A percentile compares a stretch with the other conserved stretches of the same genome.
These are phyloP conservation scores for Musa itinerans DNA, from an alignment of 176 grass and related monocot species.

Conservation along the genomic window DNA sequence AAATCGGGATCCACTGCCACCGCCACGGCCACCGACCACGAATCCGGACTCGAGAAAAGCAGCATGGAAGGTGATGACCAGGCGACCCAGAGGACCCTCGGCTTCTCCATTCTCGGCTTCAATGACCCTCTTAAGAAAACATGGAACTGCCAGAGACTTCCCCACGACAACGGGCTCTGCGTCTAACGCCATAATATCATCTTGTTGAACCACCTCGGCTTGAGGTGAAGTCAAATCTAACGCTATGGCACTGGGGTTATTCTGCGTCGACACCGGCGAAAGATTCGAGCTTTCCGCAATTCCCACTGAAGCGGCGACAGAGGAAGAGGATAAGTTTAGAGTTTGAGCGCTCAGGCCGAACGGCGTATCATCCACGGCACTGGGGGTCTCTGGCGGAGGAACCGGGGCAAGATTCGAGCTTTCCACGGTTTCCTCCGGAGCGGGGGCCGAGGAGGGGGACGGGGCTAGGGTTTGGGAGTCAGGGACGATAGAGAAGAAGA, in stretches of 20 bases:
- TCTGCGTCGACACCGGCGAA: constrained; percentile 27
- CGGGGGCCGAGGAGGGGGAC: not conserved
- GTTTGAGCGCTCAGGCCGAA: not conserved
- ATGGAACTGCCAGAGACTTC: constrained; percentile 6
- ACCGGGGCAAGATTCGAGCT: not conserved
- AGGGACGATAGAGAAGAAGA: constrained; percentile 45
- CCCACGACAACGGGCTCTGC: not conserved
- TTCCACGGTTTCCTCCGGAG: not conserved
- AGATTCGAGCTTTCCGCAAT: not conserved
- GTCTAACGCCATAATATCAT: constrained; percentile 22
- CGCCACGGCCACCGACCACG: not conserved
- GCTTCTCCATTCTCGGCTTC: constrained; percentile 17
- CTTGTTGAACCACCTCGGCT: not conserved
- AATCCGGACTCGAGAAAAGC: constrained; percentile 58
- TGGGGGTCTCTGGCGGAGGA: not conserved
- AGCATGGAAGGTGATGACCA: constrained; percentile 46
- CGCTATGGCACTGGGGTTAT: not conserved
- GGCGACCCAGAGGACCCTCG: constrained; percentile 25
- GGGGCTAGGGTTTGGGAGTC: constrained; percentile 3
- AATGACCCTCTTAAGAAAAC: constrained; percentile 38
- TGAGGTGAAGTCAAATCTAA: not conserved
- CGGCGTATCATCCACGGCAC: not conserved
- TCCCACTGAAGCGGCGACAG: not conserved
- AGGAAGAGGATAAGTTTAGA: constrained; percentile 1
- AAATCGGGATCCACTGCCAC: constrained; percentile 17